Conservation (phyloP, 139 green algal genomes). For the Edaphochlamys debaryana region DNA sequence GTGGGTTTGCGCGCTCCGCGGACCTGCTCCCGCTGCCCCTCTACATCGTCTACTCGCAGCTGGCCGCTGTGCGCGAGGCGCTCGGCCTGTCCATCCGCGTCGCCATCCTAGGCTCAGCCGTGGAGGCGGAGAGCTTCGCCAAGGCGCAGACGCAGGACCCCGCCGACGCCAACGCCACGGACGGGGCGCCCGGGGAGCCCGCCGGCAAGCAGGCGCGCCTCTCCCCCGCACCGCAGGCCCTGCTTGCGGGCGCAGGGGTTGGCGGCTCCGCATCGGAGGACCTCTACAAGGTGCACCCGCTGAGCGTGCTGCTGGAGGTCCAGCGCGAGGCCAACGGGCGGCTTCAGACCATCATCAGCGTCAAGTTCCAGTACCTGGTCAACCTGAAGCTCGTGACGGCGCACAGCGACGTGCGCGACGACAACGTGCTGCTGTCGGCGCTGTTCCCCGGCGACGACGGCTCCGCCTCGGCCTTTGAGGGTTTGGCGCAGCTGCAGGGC, state of each 20-base stretch:
- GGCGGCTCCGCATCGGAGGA: neutral
- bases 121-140: slow-evolving; percentile 51
- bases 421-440: slow-evolving; percentile 50
- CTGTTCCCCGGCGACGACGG: slow-evolving; percentile 60
- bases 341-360: slow-evolving; percentile 32
- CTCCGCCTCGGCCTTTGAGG: slow-evolving; percentile 31
- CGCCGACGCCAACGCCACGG: neutral
- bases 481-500: slow-evolving; percentile 43
- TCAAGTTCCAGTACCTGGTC: slow-evolving; percentile 52
- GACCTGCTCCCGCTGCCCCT: slow-evolving; percentile 69
- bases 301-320: slow-evolving; percentile 53
- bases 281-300: slow-evolving; percentile 52
- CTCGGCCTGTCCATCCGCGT: slow-evolving; percentile 57
- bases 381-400: slow-evolving; percentile 48
- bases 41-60: slow-evolving; percentile 76
- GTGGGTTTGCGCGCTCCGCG: slow-evolving; percentile 42
- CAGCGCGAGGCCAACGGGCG: slow-evolving; percentile 38
- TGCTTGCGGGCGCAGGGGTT: too few relatives aligned
- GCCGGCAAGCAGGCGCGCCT: slow-evolving; percentile 23
- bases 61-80: slow-evolving; percentile 57
- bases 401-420: slow-evolving; percentile 35
- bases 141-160: slow-evolving; percentile 20
- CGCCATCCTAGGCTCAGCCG: slow-evolving; percentile 54
- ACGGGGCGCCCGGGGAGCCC: slow-evolving; percentile 15
- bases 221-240: neutral